Percentiles rank a stretch among this genome's conserved stretches.
Conservation (phyloP, 108 stramenopile species). For the Poteriospumella lacustris region DNA sequence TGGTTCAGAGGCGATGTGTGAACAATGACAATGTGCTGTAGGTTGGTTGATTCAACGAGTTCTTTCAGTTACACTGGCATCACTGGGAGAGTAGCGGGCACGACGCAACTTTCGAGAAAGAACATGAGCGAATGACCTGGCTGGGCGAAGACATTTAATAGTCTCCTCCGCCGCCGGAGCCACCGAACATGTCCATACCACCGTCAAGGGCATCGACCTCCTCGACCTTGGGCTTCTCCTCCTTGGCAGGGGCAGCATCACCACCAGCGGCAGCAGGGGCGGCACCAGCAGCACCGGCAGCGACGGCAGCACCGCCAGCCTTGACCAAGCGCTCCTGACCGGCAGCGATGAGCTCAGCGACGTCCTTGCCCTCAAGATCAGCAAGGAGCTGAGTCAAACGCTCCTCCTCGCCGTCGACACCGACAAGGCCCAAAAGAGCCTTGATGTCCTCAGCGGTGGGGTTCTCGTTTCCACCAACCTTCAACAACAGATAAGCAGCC, state of each 20-base stretch:
- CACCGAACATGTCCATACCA: conserved; percentile 64
- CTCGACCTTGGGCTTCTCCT: conserved; percentile 57
- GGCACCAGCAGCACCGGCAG: conserved; percentile 69
- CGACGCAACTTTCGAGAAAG: too few species aligned
- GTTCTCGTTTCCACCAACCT: conserved; percentile 83
- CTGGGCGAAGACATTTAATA: not conserved
- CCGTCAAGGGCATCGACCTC: conserved; percentile 56
- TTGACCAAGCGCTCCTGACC: conserved; percentile 79
- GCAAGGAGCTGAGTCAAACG: conserved; percentile 60
- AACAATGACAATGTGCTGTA: too few species aligned
- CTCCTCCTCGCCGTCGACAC: conserved; percentile 50
- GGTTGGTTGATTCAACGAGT: too few species aligned
- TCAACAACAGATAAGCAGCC: conserved; percentile 85
- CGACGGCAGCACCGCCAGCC: conserved; percentile 86
- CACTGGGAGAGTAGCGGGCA: too few species aligned
- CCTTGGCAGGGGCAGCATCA: conserved; percentile 35
- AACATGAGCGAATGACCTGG: too few species aligned
- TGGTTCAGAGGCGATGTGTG: too few species aligned
- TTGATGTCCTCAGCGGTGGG: conserved; percentile 89
- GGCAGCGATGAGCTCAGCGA: conserved; percentile 69
- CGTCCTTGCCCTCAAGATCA: conserved; percentile 90
- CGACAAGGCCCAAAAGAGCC: conserved; percentile 54
- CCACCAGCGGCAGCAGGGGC: conserved; percentile 59
- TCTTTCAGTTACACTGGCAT: too few species aligned
- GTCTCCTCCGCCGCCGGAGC: conserved; percentile 12